Evolutionary conservation across 2,329 filamentous ascomycete genomes (phyloP).

Genomic region (Ceratocystiopsis sp.): DNA sequence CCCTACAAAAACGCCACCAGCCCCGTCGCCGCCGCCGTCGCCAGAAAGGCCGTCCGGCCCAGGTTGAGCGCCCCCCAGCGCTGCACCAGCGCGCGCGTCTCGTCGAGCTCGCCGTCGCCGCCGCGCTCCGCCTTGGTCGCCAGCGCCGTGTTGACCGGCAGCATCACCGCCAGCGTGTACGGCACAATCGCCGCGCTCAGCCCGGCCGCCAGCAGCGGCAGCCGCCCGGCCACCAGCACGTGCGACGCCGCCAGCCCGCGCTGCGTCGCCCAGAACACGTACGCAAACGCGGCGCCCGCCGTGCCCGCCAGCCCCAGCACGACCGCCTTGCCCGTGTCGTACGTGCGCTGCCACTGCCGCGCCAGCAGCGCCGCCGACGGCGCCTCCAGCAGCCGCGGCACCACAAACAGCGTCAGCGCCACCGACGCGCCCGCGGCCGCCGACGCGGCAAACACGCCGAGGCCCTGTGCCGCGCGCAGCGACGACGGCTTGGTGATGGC

Average conservation of each 20-base stretch:
- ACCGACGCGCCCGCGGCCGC: slow-evolving; percentile 23
- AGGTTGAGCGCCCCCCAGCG: slow-evolving; percentile 38
- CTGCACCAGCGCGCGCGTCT: slow-evolving; percentile 31
- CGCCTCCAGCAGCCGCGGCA: slow-evolving; percentile 36
- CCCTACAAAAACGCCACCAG: slow-evolving; percentile 3
- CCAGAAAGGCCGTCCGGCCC: slow-evolving; percentile 12
- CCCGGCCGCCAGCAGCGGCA: slow-evolving; percentile 28
- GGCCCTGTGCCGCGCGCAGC: slow-evolving; percentile 29
- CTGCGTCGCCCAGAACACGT: slow-evolving; percentile 16
- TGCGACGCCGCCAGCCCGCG: slow-evolving; percentile 3
- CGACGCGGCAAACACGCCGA: slow-evolving; percentile 32
- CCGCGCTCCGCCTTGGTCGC: slow-evolving; percentile 22
- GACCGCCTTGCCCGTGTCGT: slow-evolving; percentile 20
- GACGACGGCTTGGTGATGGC: background rate
- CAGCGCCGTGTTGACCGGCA: slow-evolving; percentile 30
- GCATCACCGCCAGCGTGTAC: slow-evolving; percentile 31
- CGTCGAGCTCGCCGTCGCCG: slow-evolving; percentile 14
- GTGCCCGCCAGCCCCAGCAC: slow-evolving; percentile 23
- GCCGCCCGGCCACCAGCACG: slow-evolving; percentile 18
- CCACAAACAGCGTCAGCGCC: slow-evolving; percentile 23
- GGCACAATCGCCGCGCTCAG: slow-evolving; percentile 30
- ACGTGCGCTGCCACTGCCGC: slow-evolving; percentile 33
- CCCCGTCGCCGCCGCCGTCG: slow-evolving; percentile 1
- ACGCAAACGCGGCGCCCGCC: slow-evolving; percentile 24
- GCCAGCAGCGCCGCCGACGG: slow-evolving; percentile 34